Base-by-base conservation (phyloP, 768 basidiomycete genomes). In the Lentinula edodes region DNA sequence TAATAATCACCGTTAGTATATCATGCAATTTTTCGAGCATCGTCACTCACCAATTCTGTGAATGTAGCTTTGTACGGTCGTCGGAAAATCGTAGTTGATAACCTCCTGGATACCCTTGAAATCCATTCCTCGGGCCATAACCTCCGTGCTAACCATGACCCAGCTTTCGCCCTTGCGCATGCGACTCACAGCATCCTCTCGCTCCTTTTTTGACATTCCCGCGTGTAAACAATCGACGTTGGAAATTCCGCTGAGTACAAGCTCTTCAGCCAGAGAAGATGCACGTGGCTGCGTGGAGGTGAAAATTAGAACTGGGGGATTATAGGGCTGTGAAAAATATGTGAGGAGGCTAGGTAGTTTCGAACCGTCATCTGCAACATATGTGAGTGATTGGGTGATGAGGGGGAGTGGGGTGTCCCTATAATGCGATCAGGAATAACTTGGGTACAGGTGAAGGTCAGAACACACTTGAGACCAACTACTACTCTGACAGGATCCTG, bases 41-140 rank as follows among this genome's bases (percentile, higher is more conserved):
- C 15, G 55, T n/a, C 50, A 18, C 70, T 61, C 38, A 89, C 93
- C 96, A 56, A 99, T 97, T 23, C 97, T 83, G 73, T 99, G 97
- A 46, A 99, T 84, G 69, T 99, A 99, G 69, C 91, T 95, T 72
- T 96, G 94, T 2, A 96, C 89, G 59, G 86, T 95, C 42, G 90
- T 94, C 2, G 97, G 97, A 74, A 98, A 98, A 74, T 98, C 96
- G 68, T 91, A 95, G 73, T 98, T 99, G 70, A 98, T 89, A 9
- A 99, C 95, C 69, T 98, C 91, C 62, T 87, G 80, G 56, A 96
- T 86, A 9, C 95, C 95, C 72, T 89, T 91, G 78, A 99, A 98
- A 70, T 98, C 97, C 89, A 99, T 95, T 3, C 97, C 97, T 66
- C 97, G 84, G 23, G 93, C 94, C 92, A 98, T 91, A 55, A 98